phyloP scores from a whole-genome alignment of 768 basidiomycete species.

The Rhodotorula diobovata region DNA sequence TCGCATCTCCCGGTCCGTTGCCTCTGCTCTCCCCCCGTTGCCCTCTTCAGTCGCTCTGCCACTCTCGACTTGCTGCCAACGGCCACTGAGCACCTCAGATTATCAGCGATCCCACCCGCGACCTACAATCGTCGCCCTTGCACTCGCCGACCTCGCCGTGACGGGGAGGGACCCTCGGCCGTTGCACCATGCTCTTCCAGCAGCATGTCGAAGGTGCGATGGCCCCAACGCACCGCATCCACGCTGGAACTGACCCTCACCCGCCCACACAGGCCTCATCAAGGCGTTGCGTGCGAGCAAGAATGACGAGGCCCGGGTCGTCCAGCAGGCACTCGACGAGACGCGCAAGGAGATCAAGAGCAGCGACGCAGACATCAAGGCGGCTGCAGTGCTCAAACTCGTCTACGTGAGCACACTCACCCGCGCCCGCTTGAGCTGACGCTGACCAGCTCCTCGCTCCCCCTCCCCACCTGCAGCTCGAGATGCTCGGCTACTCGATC shows the following conservation, averaged over 20 bases:
- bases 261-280: slow-evolving; percentile 24
- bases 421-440: slow-evolving; percentile 1
- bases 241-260: not conserved
- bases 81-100: too few relatives aligned
- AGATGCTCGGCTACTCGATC: slow-evolving; percentile 89
- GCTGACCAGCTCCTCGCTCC: slow-evolving; percentile 2
- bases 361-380: slow-evolving; percentile 96
- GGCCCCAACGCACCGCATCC: accelerated
- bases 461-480: slow-evolving; percentile 59
- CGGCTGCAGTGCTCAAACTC: slow-evolving; percentile 87
- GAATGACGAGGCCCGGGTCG: slow-evolving; percentile 85
- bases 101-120: too few relatives aligned
- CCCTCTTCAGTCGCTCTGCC: too few relatives aligned
- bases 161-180: too few relatives aligned
- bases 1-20: too few relatives aligned
- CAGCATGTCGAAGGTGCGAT: not conserved
- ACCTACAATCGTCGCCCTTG: too few relatives aligned
- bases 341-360: slow-evolving; percentile 83
- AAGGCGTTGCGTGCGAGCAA: slow-evolving; percentile 91
- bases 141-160: too few relatives aligned
- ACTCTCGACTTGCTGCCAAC: too few relatives aligned
- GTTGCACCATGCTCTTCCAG: not conserved
- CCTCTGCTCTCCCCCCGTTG: too few relatives aligned
- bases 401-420: slow-evolving; percentile 69
- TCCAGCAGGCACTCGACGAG: slow-evolving; percentile 87